These are phyloP conservation scores for Rutstroemia sydowiana DNA, from an alignment of 2,329 filamentous ascomycete species.

Conservation along the genomic window DNA sequence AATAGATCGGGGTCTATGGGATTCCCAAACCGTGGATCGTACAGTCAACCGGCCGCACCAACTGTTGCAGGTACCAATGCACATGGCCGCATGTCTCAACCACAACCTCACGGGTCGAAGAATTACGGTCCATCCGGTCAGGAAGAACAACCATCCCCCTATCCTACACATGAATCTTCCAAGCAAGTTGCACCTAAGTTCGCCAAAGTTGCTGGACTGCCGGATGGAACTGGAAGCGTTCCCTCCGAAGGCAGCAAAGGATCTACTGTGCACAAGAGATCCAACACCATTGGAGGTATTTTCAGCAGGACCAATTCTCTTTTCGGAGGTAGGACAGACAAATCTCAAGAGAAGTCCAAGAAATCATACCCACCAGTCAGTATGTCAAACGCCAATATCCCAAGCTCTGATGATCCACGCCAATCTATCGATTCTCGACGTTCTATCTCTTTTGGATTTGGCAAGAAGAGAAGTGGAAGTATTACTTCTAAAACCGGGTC, in stretches of 20 bases:
- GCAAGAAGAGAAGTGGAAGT: slow-evolving; percentile 64
- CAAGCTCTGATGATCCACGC: slow-evolving; percentile 32
- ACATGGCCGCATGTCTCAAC: slow-evolving; percentile 84
- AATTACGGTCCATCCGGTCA: slow-evolving; percentile 65
- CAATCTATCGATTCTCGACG: slow-evolving; percentile 67
- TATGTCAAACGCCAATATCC: slow-evolving; percentile 63
- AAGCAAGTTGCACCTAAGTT: slow-evolving; percentile 45
- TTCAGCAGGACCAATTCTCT: slow-evolving; percentile 78
- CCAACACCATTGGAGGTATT: slow-evolving; percentile 71
- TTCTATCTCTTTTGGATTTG: slow-evolving; percentile 62
- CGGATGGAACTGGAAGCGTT: slow-evolving; percentile 38
- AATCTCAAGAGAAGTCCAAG: slow-evolving; percentile 52
- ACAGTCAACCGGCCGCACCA: slow-evolving; percentile 82
- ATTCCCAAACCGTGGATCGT: slow-evolving; percentile 71
- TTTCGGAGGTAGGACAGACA: slow-evolving; percentile 54
- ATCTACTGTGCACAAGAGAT: slow-evolving; percentile 52
- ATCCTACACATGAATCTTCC: slow-evolving; percentile 52
- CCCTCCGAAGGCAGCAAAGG: slow-evolving; percentile 21
- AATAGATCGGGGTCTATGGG: slow-evolving; percentile 40
- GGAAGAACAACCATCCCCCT: slow-evolving; percentile 33
- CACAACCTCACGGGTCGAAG: slow-evolving; percentile 50
- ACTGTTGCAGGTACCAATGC: slow-evolving; percentile 82
- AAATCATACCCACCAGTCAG: slow-evolving; percentile 79
- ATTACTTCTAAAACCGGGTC: slow-evolving; percentile 43
- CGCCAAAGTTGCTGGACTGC: slow-evolving; percentile 49